These are phyloP conservation scores for Clonostachys solani DNA, from an alignment of 2,329 filamentous ascomycete genomes.

Conservation along the genomic window DNA sequence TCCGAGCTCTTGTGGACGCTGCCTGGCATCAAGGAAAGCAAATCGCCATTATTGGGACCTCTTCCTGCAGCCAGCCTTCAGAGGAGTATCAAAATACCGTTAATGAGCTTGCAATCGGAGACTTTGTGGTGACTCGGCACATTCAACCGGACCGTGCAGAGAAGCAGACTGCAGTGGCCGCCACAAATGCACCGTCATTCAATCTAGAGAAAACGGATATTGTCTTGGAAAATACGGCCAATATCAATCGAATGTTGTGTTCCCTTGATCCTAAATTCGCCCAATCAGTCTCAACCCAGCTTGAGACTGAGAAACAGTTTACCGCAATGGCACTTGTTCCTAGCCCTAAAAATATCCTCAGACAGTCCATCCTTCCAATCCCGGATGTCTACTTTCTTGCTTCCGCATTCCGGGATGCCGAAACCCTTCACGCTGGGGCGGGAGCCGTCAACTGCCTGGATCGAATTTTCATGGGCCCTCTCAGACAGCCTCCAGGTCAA, in stretches of 20 bases:
- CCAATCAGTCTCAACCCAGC: conserved; percentile 1
- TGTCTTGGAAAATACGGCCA: conserved; percentile 39
- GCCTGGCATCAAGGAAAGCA: conserved; percentile 67
- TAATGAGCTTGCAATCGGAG: conserved; percentile 30
- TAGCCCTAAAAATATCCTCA: conserved; percentile 16
- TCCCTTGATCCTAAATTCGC: conserved; percentile 21
- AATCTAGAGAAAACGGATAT: conserved; percentile 29
- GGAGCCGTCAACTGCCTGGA: conserved; percentile 14
- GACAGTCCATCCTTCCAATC: conserved; percentile 27
- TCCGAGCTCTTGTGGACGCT: conserved; percentile 69
- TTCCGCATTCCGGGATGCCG: conserved; percentile 16
- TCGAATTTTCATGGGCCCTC: conserved; percentile 22
- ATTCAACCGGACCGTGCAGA: conserved; percentile 21
- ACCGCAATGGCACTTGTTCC: neutral
- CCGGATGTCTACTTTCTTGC: conserved; percentile 34
- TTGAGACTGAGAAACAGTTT: neutral
- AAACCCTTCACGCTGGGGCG: conserved; percentile 7
- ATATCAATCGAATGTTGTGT: conserved; percentile 40
- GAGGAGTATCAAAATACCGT: conserved; percentile 34
- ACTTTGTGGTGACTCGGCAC: conserved; percentile 31
- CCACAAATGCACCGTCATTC: conserved; percentile 1
- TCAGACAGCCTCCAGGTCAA: conserved; percentile 22
- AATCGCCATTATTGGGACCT: conserved; percentile 78
- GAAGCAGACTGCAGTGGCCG: conserved; percentile 1
- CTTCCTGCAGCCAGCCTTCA: conserved; percentile 48